Evolutionary conservation across 2,329 filamentous ascomycete genomes (phyloP).

Genomic region (Fusarium sp.): DNA sequence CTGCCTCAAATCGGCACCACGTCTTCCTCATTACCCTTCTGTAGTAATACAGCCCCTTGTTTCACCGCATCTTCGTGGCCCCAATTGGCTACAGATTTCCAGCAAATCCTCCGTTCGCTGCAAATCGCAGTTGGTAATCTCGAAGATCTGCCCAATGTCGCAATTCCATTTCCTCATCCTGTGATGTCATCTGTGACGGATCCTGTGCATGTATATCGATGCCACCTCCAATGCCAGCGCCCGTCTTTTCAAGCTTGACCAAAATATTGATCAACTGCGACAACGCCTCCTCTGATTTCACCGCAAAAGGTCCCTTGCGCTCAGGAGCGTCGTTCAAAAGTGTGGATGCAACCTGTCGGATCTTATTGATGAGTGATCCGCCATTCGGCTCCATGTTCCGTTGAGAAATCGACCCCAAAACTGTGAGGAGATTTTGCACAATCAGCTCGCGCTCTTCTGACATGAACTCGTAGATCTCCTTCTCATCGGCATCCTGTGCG

Average conservation of each 20-base stretch:
- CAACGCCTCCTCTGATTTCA: constrained; percentile 75
- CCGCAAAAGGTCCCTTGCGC: constrained; percentile 60
- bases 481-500: constrained; percentile 53
- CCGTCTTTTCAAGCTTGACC: constrained; percentile 75
- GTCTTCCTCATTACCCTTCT: neutral
- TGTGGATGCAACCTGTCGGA: constrained; percentile 84
- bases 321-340: constrained; percentile 70
- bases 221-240: constrained; percentile 46
- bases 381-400: constrained; percentile 83
- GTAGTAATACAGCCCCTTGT: neutral
- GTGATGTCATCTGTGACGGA: constrained; percentile 53
- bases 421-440: constrained; percentile 78
- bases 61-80: neutral
- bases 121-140: constrained; percentile 79
- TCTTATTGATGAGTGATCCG: constrained; percentile 78
- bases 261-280: constrained; percentile 78
- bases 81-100: constrained; percentile 35
- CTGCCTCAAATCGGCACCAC: neutral
- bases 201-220: constrained; percentile 46
- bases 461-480: constrained; percentile 71
- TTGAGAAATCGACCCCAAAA: constrained; percentile 81
- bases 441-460: constrained; percentile 81
- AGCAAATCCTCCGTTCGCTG: constrained; percentile 68
- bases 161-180: constrained; percentile 80
- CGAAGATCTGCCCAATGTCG: constrained; percentile 80